Evolutionary conservation across 164 flowering plant species (phyloP).

Genomic region (Liquidambar formosana): DNA sequence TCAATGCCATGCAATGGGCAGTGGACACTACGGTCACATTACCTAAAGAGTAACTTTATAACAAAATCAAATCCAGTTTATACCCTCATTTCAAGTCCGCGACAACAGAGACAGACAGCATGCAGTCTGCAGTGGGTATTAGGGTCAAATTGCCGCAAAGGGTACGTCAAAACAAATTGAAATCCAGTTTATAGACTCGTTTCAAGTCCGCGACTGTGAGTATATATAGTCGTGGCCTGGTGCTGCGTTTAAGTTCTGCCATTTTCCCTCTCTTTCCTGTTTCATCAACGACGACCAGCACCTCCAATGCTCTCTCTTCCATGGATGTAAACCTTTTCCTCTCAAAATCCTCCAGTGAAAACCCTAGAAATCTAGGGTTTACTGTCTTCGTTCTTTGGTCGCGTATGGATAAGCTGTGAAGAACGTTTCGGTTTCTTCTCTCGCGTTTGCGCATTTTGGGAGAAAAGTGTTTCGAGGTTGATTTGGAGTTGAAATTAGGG

Average conservation of each 20-base stretch:
- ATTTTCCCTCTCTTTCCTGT: slow-evolving; percentile 1
- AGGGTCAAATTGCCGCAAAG: too few species aligned
- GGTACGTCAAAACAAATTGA: background rate
- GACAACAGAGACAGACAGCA: too few species aligned
- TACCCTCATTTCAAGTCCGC: too few species aligned
- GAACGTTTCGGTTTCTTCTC: background rate
- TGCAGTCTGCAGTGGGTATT: too few species aligned
- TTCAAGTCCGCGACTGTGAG: background rate
- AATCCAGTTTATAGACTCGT: background rate
- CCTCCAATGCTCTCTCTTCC: background rate
- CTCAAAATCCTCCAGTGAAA: background rate
- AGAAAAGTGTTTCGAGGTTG: background rate
- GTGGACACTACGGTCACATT: too few species aligned
- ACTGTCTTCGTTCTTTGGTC: background rate
- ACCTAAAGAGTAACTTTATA: too few species aligned
- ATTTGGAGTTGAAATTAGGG: slow-evolving; percentile 7
- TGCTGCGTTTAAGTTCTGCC: background rate
- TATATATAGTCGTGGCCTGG: background rate
- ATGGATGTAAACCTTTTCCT: background rate
- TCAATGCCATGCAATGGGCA: too few species aligned
- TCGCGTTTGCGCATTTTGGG: background rate
- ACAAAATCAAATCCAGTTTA: too few species aligned
- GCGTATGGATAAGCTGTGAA: background rate
- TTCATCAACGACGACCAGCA: too few species aligned
- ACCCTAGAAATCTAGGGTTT: background rate